phyloP scores from a whole-genome alignment of 1,284 basidiomycete genomes.

The Ceratobasidium sp. region DNA sequence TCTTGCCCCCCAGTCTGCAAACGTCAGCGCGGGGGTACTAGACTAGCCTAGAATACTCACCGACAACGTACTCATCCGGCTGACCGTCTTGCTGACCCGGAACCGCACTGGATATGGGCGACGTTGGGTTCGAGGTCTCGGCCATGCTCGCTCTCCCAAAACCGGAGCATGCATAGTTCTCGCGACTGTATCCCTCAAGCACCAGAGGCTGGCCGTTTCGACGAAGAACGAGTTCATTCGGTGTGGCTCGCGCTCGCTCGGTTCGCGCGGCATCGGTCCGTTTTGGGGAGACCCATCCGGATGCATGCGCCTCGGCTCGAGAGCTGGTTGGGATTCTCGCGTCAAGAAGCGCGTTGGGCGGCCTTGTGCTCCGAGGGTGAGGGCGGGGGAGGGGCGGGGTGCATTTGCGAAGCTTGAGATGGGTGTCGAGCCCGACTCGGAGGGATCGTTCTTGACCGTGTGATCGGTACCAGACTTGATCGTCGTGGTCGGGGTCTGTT shows the following conservation, averaged over 20 bases:
- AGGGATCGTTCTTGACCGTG: conserved; percentile 26
- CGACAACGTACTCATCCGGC: conserved; percentile 12
- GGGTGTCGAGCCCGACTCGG: conserved; percentile 39
- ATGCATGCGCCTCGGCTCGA: conserved; percentile 85
- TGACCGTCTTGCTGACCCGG: conserved; percentile 44
- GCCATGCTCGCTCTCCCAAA: conserved; percentile 50
- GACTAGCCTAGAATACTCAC: conserved; percentile 14
- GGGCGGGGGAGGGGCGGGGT: conserved; percentile 91
- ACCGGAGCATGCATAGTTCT: too few relatives aligned
- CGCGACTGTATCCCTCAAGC: conserved; percentile 47
- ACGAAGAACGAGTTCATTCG: conserved; percentile 35
- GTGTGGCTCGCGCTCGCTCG: conserved; percentile 14
- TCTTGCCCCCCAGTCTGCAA: conserved; percentile 49
- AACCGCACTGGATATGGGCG: conserved; percentile 26
- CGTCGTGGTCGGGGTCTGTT: conserved; percentile 37
- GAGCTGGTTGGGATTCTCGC: conserved; percentile 89
- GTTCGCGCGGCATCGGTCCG: conserved; percentile 21
- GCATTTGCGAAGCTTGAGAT: conserved; percentile 69
- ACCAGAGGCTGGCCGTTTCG: conserved; percentile 44
- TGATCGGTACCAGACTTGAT: conserved; percentile 34
- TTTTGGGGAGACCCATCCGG: conserved; percentile 66
- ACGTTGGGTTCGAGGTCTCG: conserved; percentile 46
- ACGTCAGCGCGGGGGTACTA: too few relatives aligned
- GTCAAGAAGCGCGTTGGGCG: conserved; percentile 84
- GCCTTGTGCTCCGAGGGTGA: conserved; percentile 88